Percentiles rank a stretch among this genome's conserved stretches.
Evolutionary conservation across 78 protist species (phyloP).

Genomic region (Dictyostelium brefeldianum): DNA sequence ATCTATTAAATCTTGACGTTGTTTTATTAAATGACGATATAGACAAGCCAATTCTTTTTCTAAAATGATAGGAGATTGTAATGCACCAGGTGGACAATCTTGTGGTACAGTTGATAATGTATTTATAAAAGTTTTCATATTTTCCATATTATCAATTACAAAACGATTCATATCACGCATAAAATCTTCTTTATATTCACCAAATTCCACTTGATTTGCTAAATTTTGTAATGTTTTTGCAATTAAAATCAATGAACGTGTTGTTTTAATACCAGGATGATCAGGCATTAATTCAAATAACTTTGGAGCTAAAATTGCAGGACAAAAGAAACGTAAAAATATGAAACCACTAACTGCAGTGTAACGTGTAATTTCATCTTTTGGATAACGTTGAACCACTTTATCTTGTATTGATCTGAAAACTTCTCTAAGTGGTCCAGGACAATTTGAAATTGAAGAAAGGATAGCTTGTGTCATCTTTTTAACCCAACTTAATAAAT

Average conservation of each 20-base stretch:
- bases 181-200: conserved; percentile 83
- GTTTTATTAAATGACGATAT: conserved; percentile 50
- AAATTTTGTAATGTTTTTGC: conserved; percentile 92
- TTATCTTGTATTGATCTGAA: conserved; percentile 59
- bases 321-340: conserved; percentile 90
- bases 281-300: conserved; percentile 87
- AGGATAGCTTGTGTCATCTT: conserved; percentile 49
- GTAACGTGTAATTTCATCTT: conserved; percentile 68
- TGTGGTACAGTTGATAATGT: conserved; percentile 20
- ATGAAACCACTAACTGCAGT: conserved; percentile 87
- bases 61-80: conserved; percentile 32
- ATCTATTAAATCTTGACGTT: conserved; percentile 25
- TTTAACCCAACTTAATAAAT: conserved; percentile 49
- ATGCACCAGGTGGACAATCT: conserved; percentile 62
- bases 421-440: conserved; percentile 60
- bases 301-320: conserved; percentile 91
- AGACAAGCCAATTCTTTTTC: conserved; percentile 77
- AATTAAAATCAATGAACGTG: conserved; percentile 88
- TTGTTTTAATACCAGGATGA: conserved; percentile 50
- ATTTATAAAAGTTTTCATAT: conserved; percentile 64
- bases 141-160: conserved; percentile 54
- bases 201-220: conserved; percentile 86
- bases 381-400: conserved; percentile 56
- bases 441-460: conserved; percentile 26
- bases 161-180: conserved; percentile 83